Conservation (phyloP, 768 basidiomycete genomes). For the Gyrodon lividus region DNA sequence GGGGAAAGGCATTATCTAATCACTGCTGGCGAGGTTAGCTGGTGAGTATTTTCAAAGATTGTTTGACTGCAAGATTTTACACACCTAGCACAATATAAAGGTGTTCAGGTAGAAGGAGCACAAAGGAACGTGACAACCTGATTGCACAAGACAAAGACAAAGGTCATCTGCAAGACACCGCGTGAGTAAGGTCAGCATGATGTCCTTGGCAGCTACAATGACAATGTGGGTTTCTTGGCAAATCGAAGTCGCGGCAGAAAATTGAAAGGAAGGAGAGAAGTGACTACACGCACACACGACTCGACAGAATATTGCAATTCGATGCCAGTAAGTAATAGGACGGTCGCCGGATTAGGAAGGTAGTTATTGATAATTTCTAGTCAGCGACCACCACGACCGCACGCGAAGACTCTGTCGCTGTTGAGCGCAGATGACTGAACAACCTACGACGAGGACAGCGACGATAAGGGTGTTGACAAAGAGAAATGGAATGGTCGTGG, state of each 20-base stretch:
- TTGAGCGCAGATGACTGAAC: neutral
- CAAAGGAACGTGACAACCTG: neutral
- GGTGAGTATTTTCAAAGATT: neutral
- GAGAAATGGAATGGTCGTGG: constrained; percentile 7
- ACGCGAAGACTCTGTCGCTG: too few relatives aligned
- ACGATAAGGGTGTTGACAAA: neutral
- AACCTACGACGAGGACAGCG: neutral
- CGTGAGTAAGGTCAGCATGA: constrained; percentile 1
- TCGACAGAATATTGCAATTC: neutral
- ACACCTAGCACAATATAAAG: neutral
- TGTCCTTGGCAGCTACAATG: too few relatives aligned
- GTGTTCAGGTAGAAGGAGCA: neutral
- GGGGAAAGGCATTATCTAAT: constrained; percentile 10
- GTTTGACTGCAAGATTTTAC: neutral
- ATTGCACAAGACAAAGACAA: neutral
- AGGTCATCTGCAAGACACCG: neutral
- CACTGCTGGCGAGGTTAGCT: neutral
- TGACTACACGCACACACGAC: neutral
- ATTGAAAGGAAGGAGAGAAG: neutral
- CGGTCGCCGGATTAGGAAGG: constrained; percentile 10
- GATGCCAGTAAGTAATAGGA: neutral
- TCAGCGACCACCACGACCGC: neutral
- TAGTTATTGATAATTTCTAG: constrained; percentile 4
- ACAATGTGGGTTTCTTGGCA: too few relatives aligned
- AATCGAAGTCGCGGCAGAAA: neutral